Evolutionary conservation across 2,329 filamentous ascomycete genomes (phyloP).

Genomic region (Knufia fluminis): DNA sequence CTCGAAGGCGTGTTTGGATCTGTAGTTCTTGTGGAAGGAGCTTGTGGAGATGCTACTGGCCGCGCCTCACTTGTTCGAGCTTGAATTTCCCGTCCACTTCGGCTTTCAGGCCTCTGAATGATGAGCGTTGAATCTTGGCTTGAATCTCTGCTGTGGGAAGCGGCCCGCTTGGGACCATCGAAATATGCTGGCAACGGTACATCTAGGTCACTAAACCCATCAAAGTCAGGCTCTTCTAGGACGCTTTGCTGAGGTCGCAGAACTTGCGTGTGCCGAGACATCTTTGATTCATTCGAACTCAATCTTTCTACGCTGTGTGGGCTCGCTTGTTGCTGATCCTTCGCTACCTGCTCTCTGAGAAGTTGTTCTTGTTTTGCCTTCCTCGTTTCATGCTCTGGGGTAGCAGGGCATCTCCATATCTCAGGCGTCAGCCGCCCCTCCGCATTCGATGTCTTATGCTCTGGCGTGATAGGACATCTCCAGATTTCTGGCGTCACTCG

Average conservation of each 20-base stretch:
- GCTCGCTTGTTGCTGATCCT: not conserved
- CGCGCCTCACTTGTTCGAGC: not conserved
- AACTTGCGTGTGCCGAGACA: not conserved
- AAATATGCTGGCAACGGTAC: not conserved
- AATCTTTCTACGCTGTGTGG: not conserved
- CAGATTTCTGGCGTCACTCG: not conserved
- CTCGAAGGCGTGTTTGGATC: not conserved
- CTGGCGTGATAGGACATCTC: not conserved
- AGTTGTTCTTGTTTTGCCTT: not conserved
- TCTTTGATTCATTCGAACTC: not conserved
- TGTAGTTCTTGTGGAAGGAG: not conserved
- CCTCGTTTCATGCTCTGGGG: not conserved
- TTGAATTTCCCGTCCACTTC: not conserved
- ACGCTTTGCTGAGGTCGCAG: constrained; percentile 14
- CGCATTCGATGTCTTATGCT: not conserved
- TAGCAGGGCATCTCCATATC: not conserved
- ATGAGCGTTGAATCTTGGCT: not conserved
- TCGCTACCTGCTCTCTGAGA: not conserved
- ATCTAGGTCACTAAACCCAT: constrained; percentile 15
- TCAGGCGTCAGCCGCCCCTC: not conserved
- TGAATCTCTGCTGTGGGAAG: not conserved
- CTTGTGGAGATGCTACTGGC: not conserved
- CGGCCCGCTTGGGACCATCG: not conserved
- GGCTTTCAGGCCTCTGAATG: not conserved
- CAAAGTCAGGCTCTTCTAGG: constrained; percentile 41